phyloP scores from a whole-genome alignment of 495 filamentous ascomycete species.

The Pseudevernia furfuracea region DNA sequence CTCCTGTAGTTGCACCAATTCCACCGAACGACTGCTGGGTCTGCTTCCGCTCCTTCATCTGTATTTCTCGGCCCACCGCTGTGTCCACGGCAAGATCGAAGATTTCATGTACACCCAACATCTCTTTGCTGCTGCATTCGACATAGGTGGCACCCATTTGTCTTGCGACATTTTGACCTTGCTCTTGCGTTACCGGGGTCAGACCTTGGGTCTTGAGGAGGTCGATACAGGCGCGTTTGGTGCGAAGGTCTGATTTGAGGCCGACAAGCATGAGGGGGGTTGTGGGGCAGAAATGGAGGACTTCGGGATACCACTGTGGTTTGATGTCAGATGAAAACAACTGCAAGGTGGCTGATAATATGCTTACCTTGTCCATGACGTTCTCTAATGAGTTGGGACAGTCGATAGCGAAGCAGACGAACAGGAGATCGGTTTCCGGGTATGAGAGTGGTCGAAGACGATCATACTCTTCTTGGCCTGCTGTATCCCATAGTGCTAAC shows the following conservation, averaged over 20 bases:
- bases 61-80: constrained; percentile 49
- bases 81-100: constrained; percentile 84
- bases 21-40: constrained; percentile 30
- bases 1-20: constrained; percentile 26
- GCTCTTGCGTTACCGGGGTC: constrained; percentile 84
- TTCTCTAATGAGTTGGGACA: constrained; percentile 97
- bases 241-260: constrained; percentile 90
- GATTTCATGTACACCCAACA: constrained; percentile 89
- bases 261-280: constrained; percentile 93
- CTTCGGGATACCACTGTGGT: constrained; percentile 94
- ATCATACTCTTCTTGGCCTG: constrained; percentile 98
- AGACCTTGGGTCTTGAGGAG: constrained; percentile 96
- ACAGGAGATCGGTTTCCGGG: constrained; percentile 92
- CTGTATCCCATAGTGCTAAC: constrained; percentile 96
- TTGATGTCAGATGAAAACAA: constrained; percentile 15
- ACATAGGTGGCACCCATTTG: constrained; percentile 93
- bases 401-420: constrained; percentile 98
- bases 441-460: constrained; percentile 91
- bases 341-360: neutral
- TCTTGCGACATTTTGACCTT: constrained; percentile 76
- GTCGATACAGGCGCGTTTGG: constrained; percentile 91
- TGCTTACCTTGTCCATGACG: constrained; percentile 89
- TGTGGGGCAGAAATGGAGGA: constrained; percentile 96
- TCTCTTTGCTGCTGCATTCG: constrained; percentile 97
- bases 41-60: constrained; percentile 34